Base-by-base conservation (phyloP, 495 filamentous ascomycete species). In the Hyphodiscus hymeniophilus region DNA sequence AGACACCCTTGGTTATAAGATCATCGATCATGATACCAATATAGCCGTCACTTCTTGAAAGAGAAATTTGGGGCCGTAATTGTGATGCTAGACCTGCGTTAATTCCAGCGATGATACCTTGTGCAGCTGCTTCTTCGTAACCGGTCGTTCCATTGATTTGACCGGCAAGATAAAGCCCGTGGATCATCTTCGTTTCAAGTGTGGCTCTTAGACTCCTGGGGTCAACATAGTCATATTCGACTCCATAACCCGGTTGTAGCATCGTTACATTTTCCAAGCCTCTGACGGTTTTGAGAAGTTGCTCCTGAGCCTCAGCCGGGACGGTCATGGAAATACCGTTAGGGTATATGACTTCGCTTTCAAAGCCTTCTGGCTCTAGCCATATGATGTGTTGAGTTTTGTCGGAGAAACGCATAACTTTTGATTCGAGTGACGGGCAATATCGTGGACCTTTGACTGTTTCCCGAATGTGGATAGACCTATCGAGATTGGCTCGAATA, bases 11-110 rank as follows among this genome's bases (percentile, higher is more conserved):
- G 24, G 92, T 98, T 65, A 95, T 81, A 36, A 98, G 80, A 62
- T 98, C 92, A 65, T 98, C 92, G 62, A 98, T 92, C 92, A 98
- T 95, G 67, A 98, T 82, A 43, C 92, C 92, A 61, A 98, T 96
- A 61, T 96, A 98, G 13, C 85, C 87, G 63, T 97, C 92, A 11
- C 84, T 81, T 47, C 92, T 74, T n/a, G 76, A 79, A 15, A 98
- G 71, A 2, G 73, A 74, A 50, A 95, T 65, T 0, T 79, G 73
- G 3, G 65, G 59, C 13, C 82, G 80, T 17, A 70, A 70, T 48
- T 80, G 80, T 0, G 90, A 76, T 11, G 81, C 76, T 16, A 94
- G 73, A 1, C 94, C 94, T 6, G 92, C 92, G 59, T 97, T 97
- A 54, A 85, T 88, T 30, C 92, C 92, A 0, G 92, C 94, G 15